Base-by-base conservation (phyloP, 116 monocot genomes). In the Cymodocea nodosa region DNA sequence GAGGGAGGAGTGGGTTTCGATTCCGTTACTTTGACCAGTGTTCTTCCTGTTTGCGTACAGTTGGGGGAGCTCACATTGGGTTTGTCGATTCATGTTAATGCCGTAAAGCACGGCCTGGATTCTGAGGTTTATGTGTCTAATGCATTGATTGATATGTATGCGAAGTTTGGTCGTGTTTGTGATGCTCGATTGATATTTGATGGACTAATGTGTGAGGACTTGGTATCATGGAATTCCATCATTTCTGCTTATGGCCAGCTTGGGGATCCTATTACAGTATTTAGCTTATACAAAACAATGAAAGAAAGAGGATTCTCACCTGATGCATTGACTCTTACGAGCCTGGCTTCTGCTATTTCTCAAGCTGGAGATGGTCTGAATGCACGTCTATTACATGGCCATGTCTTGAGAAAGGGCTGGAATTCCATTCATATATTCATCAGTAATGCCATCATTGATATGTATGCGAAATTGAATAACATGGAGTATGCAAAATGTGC, bases 171-270 rank as follows among this genome's bases (percentile, higher is more conserved):
- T 18, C 59, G 56, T 25, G 39, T 85, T 49, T 70, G 23, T 3
- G 64, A 81, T 52, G 77, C 83, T 0, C 35, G 54, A 35, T 22
- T 12, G 22, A 59, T 85, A 12, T 93, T 85, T 64, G 82, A 88
- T 60, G 67, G 19, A 13, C 83, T 93, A 79, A 34, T 59, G 19
- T 30, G 30, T 2, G 77, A 48, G 37, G 92, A 93, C 71, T 63
- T 93, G 64, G 85, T 88, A 14, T 79, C 85, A 2, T 93, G 93
- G 93, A 93, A 93, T 68, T 85, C 83, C 3, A 68, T 93, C 14
- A 79, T 93, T 40, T 51, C 77, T 40, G 79, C 74, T 35, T 70
- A 70, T 6, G 76, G 65, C 4, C 76, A 74, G 61, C 24, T 51
- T 59, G 81, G 77, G 35, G 24, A 73, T 0, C 63, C 87, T 1